phyloP scores from a whole-genome alignment of 2,329 filamentous ascomycete species.

The Monilinia vaccinii-corymbosi region DNA sequence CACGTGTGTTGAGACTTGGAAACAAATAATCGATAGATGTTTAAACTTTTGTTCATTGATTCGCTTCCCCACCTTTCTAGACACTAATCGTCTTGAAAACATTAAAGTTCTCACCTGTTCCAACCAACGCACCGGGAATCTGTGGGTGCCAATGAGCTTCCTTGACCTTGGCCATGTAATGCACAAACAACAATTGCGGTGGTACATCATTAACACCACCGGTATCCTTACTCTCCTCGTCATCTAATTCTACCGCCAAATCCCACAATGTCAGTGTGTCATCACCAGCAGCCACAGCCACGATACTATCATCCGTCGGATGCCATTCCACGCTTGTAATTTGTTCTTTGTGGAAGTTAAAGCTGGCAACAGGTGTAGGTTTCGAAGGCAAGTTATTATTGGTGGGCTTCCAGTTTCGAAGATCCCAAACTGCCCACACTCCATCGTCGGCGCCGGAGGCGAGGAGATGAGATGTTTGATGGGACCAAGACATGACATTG shows the following conservation, averaged over 20 bases:
- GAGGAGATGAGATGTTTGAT: slow-evolving; percentile 77
- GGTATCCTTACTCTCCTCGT: slow-evolving; percentile 89
- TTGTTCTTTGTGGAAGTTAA: slow-evolving; percentile 92
- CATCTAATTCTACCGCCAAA: slow-evolving; percentile 89
- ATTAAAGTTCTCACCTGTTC: slow-evolving; percentile 82
- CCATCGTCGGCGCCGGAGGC: slow-evolving; percentile 91
- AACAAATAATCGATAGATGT: neutral
- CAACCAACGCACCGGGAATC: slow-evolving; percentile 81
- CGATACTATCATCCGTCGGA: slow-evolving; percentile 90
- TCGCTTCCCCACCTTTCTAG: slow-evolving; percentile 31
- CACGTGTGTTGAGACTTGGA: neutral
- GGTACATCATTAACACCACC: slow-evolving; percentile 84
- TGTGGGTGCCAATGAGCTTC: slow-evolving; percentile 97
- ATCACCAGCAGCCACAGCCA: slow-evolving; percentile 85
- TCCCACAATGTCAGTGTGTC: slow-evolving; percentile 96
- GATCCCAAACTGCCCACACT: slow-evolving; percentile 91
- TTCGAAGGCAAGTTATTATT: slow-evolving; percentile 37
- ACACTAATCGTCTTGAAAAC: slow-evolving; percentile 80
- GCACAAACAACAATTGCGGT: slow-evolving; percentile 89
- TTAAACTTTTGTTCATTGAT: slow-evolving; percentile 3
- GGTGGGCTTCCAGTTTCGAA: slow-evolving; percentile 82
- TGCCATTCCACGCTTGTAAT: slow-evolving; percentile 97
- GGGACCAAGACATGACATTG: slow-evolving; percentile 95
- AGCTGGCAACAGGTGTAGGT: slow-evolving; percentile 81
- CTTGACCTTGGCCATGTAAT: slow-evolving; percentile 92